These are phyloP conservation scores for Tremella fuciformis DNA, from an alignment of 768 basidiomycete genomes.

Conservation along the genomic window DNA sequence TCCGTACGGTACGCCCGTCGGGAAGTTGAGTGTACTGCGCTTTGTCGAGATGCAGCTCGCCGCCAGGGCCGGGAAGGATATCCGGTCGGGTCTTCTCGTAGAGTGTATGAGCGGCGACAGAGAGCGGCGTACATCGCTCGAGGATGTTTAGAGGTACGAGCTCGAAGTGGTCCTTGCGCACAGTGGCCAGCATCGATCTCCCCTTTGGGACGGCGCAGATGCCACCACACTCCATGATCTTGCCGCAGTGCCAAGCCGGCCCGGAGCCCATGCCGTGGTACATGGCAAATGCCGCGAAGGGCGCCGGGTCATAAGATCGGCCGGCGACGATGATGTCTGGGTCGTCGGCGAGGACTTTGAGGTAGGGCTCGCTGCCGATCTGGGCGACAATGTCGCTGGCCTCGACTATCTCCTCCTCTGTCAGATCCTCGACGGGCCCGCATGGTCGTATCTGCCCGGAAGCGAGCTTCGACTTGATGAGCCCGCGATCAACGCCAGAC, in stretches of 20 bases:
- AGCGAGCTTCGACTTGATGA: conserved; percentile 11
- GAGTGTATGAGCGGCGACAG: conserved; percentile 18
- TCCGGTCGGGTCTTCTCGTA: conserved; percentile 23
- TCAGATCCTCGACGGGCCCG: conserved; percentile 9
- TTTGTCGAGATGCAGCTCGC: conserved; percentile 7
- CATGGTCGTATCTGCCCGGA: conserved; percentile 9
- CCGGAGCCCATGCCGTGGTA: background rate
- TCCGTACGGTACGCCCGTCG: conserved; percentile 7
- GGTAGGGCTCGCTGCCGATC: conserved; percentile 16
- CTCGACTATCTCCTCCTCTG: conserved; percentile 4
- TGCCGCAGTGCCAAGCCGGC: conserved; percentile 19
- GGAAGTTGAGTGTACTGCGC: conserved; percentile 10
- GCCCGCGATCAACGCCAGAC: conserved; percentile 8
- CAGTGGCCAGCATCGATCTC: conserved; percentile 15
- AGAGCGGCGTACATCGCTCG: conserved; percentile 8
- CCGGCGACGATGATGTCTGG: conserved; percentile 17
- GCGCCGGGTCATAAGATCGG: conserved; percentile 18
- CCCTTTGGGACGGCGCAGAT: conserved; percentile 20
- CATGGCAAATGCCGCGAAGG: conserved; percentile 11
- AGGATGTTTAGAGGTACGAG: conserved; percentile 11
- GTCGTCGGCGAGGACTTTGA: conserved; percentile 12
- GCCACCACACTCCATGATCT: conserved; percentile 22
- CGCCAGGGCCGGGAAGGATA: conserved; percentile 13
- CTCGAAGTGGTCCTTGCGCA: conserved; percentile 12
- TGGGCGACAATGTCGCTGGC: conserved; percentile 14